Conservation (phyloP, 768 basidiomycete species). For the Cystobasidiopsis lactophilus region DNA sequence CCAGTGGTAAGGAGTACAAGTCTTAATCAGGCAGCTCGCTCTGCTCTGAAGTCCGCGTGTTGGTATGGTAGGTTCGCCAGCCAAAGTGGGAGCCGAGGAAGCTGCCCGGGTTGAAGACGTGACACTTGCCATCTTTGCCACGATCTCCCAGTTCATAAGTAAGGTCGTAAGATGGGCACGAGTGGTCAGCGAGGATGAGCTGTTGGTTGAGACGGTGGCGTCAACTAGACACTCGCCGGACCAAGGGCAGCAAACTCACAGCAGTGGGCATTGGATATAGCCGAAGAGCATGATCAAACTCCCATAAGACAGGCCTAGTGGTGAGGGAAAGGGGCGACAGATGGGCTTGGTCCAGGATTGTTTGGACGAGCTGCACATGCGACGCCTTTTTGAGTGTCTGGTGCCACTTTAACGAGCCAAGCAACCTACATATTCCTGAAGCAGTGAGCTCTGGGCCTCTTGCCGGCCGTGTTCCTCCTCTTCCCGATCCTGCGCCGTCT, state of each 20-base stretch:
- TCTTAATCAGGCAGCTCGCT: too few relatives aligned
- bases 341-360: slow-evolving; percentile 84
- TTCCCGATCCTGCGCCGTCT: slow-evolving; percentile 33
- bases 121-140: slow-evolving; percentile 38
- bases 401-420: neutral
- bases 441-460: neutral
- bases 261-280: slow-evolving; percentile 84
- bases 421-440: too few relatives aligned
- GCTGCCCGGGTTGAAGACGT: slow-evolving; percentile 93
- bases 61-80: slow-evolving; percentile 79
- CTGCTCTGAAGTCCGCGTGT: slow-evolving; percentile 44
- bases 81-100: slow-evolving; percentile 61
- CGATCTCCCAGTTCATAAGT: slow-evolving; percentile 44
- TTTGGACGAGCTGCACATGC: neutral
- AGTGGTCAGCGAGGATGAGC: slow-evolving; percentile 87
- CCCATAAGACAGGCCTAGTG: slow-evolving; percentile 67
- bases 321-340: slow-evolving; percentile 64
- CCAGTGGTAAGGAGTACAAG: too few relatives aligned
- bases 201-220: slow-evolving; percentile 23
- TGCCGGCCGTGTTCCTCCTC: neutral
- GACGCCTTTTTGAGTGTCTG: neutral
- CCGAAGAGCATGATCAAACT: slow-evolving; percentile 75
- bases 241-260: slow-evolving; percentile 31
- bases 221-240: slow-evolving; percentile 10
- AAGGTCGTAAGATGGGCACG: slow-evolving; percentile 67